A percentile compares a stretch with the other conserved stretches of the same genome.
Conservation (phyloP, 805 yeast species). For the Candida lessepsii region DNA sequence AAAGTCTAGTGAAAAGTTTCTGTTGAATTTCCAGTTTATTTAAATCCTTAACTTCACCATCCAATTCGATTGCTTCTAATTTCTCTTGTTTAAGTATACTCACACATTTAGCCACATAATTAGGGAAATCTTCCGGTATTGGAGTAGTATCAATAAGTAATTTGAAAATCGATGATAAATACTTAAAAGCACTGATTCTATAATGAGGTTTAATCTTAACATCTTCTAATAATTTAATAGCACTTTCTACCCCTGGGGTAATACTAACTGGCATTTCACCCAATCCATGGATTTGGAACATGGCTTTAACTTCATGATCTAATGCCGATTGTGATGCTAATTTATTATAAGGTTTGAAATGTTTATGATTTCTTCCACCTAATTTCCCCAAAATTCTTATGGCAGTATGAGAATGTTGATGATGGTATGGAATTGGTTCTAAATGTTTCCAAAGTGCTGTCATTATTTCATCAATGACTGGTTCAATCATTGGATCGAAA, state of each 20-base stretch:
- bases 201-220: slow-evolving; percentile 61
- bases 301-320: slow-evolving; percentile 70
- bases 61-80: slow-evolving; percentile 29
- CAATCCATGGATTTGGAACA: slow-evolving; percentile 71
- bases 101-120: slow-evolving; percentile 50
- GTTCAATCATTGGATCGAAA: slow-evolving; percentile 95
- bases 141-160: slow-evolving; percentile 61
- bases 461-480: slow-evolving; percentile 93
- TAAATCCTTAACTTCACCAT: slow-evolving; percentile 46
- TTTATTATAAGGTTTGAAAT: slow-evolving; percentile 72
- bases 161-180: slow-evolving; percentile 63
- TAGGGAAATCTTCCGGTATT: slow-evolving; percentile 43
- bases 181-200: slow-evolving; percentile 73
- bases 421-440: slow-evolving; percentile 90
- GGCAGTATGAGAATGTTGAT: slow-evolving; percentile 93
- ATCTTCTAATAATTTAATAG: slow-evolving; percentile 72
- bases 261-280: slow-evolving; percentile 65
- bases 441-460: slow-evolving; percentile 88
- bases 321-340: slow-evolving; percentile 51
- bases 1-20: slow-evolving; percentile 57
- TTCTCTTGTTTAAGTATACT: slow-evolving; percentile 42
- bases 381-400: slow-evolving; percentile 89
- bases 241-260: slow-evolving; percentile 80
- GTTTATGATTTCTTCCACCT: slow-evolving; percentile 93
- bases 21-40: slow-evolving; percentile 59